A percentile compares a stretch with the other conserved stretches of the same genome.
These are phyloP conservation scores for Candida pseudocylindracea DNA, from an alignment of 1,139 yeast genomes.

Conservation along the genomic window DNA sequence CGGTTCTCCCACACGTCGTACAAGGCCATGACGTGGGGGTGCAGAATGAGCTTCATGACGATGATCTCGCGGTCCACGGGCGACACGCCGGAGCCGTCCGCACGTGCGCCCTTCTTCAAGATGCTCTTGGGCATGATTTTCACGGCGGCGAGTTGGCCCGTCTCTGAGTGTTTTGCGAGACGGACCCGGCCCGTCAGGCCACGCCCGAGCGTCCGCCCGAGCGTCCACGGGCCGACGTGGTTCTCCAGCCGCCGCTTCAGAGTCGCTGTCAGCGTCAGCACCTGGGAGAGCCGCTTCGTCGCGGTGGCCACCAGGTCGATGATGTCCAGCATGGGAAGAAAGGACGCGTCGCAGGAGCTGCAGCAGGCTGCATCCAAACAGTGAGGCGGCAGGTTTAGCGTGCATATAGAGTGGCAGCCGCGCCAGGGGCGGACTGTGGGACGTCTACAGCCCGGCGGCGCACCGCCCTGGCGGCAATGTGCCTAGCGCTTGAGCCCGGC, in stretches of 20 bases:
- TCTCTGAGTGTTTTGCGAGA: conserved; percentile 63
- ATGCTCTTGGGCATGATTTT: conserved; percentile 81
- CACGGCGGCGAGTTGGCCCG: conserved; percentile 88
- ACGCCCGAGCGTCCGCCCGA: conserved; percentile 83
- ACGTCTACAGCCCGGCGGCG: too few species aligned
- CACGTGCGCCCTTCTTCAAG: conserved; percentile 28
- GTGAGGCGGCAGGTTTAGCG: too few species aligned
- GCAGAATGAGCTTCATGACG: conserved; percentile 76
- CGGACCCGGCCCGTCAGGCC: conserved; percentile 93
- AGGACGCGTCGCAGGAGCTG: too few species aligned
- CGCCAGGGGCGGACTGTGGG: too few species aligned
- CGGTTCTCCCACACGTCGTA: conserved; percentile 80
- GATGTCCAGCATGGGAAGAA: too few species aligned
- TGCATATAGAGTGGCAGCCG: too few species aligned
- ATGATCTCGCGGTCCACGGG: conserved; percentile 94
- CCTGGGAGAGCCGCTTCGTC: conserved; percentile 39
- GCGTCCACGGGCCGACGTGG: conserved; percentile 90
- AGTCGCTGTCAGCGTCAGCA: conserved; percentile 29
- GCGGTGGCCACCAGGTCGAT: conserved; percentile 25
- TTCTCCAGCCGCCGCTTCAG: conserved; percentile 37
- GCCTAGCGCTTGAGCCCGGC: too few species aligned
- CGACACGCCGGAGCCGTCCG: conserved; percentile 42
- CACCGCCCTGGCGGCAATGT: too few species aligned
- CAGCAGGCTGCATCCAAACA: too few species aligned
- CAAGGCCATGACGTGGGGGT: conserved; percentile 63